Evolutionary conservation across 768 basidiomycete species (phyloP).

Genomic region (Hemileccinum impolitum): DNA sequence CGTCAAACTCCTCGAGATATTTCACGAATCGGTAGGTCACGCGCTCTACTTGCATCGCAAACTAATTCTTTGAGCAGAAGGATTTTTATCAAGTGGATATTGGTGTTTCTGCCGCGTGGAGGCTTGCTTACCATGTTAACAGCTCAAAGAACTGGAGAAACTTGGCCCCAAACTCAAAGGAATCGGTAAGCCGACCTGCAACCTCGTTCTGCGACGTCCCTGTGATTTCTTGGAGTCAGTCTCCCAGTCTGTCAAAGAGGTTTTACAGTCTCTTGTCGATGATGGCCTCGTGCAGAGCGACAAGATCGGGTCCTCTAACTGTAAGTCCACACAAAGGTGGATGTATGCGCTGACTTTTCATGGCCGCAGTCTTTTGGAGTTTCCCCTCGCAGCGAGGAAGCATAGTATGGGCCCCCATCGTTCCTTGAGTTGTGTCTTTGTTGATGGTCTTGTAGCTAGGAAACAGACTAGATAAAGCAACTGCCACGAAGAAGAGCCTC

Average conservation of each 20-base stretch:
- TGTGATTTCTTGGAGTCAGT: constrained; percentile 42
- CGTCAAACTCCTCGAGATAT: constrained; percentile 84
- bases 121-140: neutral
- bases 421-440: neutral
- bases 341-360: constrained; percentile 22
- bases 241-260: constrained; percentile 89
- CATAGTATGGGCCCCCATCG: constrained; percentile 43
- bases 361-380: constrained; percentile 81
- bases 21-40: constrained; percentile 75
- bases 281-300: constrained; percentile 84
- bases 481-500: constrained; percentile 42
- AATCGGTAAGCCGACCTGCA: constrained; percentile 53
- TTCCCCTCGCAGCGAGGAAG: constrained; percentile 88
- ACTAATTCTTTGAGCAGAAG: constrained; percentile 45
- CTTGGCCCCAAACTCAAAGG: constrained; percentile 86
- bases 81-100: constrained; percentile 70
- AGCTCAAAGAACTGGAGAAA: constrained; percentile 94
- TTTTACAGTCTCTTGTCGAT: constrained; percentile 81
- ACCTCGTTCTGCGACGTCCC: neutral
- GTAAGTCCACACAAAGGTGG: constrained; percentile 41
- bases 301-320: constrained; percentile 94
- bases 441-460: constrained; percentile 45
- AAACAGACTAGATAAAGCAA: constrained; percentile 48
- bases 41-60: neutral
- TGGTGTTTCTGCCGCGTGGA: neutral